Conservation (phyloP, 345 rosid species). For the Arabis alpina region DNA sequence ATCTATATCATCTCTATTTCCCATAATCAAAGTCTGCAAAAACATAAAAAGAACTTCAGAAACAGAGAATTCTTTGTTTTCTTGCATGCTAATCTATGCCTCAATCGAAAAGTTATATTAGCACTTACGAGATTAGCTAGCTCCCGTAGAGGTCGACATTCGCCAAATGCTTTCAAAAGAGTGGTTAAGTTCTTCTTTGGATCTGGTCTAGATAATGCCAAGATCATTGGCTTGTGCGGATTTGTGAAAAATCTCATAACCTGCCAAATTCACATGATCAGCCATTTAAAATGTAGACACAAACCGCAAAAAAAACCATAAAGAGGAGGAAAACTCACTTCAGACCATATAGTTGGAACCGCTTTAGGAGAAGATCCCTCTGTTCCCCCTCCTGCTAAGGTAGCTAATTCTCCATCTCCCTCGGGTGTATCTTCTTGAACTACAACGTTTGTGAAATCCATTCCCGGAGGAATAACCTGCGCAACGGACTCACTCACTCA, state of each 20-base stretch:
- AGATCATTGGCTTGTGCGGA: constrained; percentile 94
- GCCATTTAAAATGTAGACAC: constrained; percentile 2
- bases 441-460: constrained; percentile 95
- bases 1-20: constrained; percentile 90
- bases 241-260: constrained; percentile 92
- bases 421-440: constrained; percentile 89
- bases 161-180: constrained; percentile 92
- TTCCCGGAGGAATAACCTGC: constrained; percentile 98
- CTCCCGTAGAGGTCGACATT: constrained; percentile 86
- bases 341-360: constrained; percentile 89
- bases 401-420: constrained; percentile 70
- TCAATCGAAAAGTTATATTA: neutral
- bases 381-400: constrained; percentile 58
- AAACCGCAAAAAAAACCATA: neutral
- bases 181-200: constrained; percentile 98
- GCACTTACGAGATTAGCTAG: constrained; percentile 86
- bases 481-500: neutral
- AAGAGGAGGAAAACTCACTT: constrained; percentile 55
- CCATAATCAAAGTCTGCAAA: constrained; percentile 85
- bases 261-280: constrained; percentile 40
- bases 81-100: neutral
- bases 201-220: constrained; percentile 96
- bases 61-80: neutral
- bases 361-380: constrained; percentile 93
- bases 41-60: neutral